Percentiles rank a stretch among this genome's conserved stretches.
Evolutionary conservation across 106 monocot species (phyloP).

Genomic region (Dioscorea zingiberensis): DNA sequence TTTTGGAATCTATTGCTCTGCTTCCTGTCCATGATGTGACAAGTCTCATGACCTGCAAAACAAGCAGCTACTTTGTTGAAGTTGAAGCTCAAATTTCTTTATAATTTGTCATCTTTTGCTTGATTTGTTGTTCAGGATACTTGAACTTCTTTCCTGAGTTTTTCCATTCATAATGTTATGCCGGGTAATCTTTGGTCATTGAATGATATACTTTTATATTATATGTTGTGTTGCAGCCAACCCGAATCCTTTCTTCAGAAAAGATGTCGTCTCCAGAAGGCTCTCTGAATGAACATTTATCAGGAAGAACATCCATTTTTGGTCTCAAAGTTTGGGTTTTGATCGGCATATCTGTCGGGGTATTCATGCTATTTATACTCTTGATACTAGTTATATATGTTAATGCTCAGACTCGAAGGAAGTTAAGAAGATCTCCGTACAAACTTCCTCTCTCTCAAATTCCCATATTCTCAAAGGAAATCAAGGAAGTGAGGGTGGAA

Average conservation of each 20-base stretch:
- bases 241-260: neutral
- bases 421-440: conserved; percentile 26
- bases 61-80: no score
- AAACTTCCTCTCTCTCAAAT: conserved; percentile 54
- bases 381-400: conserved; percentile 50
- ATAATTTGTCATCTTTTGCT: no score
- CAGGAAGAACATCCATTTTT: conserved; percentile 50
- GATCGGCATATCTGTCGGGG: conserved; percentile 59
- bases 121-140: no score
- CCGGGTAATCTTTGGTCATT: no score
- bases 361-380: conserved; percentile 55
- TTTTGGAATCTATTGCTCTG: no score
- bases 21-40: no score
- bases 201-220: no score
- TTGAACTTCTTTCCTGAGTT: no score
- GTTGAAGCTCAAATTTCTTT: no score
- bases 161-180: no score
- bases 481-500: conserved; percentile 78
- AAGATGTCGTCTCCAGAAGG: conserved; percentile 47
- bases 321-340: conserved; percentile 81
- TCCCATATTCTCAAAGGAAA: conserved; percentile 78
- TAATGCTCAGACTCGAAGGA: conserved; percentile 31
- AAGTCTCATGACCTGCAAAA: no score
- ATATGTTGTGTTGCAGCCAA: no score
- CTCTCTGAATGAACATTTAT: conserved; percentile 51